Base-by-base conservation (phyloP, 2,329 filamentous ascomycete species). In the Beauveria asiatica region DNA sequence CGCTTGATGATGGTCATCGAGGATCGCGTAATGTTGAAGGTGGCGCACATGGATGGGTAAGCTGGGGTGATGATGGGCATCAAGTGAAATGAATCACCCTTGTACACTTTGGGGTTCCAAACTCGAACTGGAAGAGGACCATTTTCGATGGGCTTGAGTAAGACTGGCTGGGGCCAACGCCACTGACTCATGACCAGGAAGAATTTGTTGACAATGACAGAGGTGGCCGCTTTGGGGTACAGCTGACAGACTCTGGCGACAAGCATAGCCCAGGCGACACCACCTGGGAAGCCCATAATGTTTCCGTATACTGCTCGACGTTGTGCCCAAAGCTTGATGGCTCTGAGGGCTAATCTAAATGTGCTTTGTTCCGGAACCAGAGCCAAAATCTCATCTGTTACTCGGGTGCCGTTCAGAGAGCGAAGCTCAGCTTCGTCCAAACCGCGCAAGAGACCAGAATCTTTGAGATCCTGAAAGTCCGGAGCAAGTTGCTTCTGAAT, bases 1-100 rank as follows among this genome's bases (percentile, higher is more conserved):
- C 86, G 82, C 65, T 91, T 83, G 69, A 99, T 92, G 54, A 97
- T 85, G 7, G 83, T 78, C 77, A 92, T 90, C 1, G 92, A 95
- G 1, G 93, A 97, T 65, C 84, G 80, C 3, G 89, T 92, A 62
- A 99, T 87, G 69, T 96, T 97, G 77, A 96, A 94, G 0, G 94
- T 97, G 1, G 94, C 88, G 72, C 94, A 97, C 92, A 97, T 97
- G 54, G 92, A 95, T 3, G 94, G 94, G 71, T 97, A 97, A 1
- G 94, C 92, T 1, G 94, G 94, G 1, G 94, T 99, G 69, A 99
- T 97, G 73, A 99, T 90, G 30, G 94, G 94, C 94, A 99, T 99
- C 57, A 97, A 78, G 73, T 97, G 93, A 65, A 85, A 89, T 48
- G 84, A 83, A 72, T 97, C 94, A 59, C 84, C 83, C 62, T 85